Conservation (phyloP, 345 rosid genomes). For the Combretum micranthum region DNA sequence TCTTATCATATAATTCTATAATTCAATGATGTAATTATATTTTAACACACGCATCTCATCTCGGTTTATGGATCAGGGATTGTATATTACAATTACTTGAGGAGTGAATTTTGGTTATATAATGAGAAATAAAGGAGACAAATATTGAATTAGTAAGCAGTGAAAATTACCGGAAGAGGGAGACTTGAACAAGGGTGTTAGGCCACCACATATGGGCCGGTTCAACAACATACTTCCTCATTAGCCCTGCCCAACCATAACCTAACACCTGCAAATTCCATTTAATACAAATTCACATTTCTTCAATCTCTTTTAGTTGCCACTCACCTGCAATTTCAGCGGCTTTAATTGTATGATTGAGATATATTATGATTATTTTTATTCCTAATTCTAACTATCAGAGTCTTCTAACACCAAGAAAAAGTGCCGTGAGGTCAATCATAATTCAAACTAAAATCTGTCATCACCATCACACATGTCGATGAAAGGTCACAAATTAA, state of each 20-base stretch:
- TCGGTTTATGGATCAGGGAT: too few species aligned
- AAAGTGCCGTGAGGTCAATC: too few species aligned
- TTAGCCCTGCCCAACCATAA: constrained; percentile 19
- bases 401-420: too few species aligned
- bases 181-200: constrained; percentile 16
- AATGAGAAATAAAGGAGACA: background rate
- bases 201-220: constrained; percentile 26
- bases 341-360: background rate
- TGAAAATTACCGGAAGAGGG: constrained; percentile 20
- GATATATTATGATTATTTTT: too few species aligned
- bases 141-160: background rate
- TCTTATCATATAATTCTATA: too few species aligned
- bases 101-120: background rate
- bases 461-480: too few species aligned
- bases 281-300: background rate
- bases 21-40: too few species aligned
- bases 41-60: too few species aligned
- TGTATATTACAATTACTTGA: too few species aligned
- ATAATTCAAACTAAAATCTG: too few species aligned
- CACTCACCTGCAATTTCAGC: background rate
- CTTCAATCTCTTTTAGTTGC: background rate
- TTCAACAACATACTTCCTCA: constrained; percentile 18
- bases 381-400: too few species aligned
- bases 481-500: too few species aligned
- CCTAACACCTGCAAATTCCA: constrained; percentile 14